These are phyloP conservation scores for Musa itinerans DNA, from an alignment of 176 grass and related monocot genomes.

Conservation along the genomic window DNA sequence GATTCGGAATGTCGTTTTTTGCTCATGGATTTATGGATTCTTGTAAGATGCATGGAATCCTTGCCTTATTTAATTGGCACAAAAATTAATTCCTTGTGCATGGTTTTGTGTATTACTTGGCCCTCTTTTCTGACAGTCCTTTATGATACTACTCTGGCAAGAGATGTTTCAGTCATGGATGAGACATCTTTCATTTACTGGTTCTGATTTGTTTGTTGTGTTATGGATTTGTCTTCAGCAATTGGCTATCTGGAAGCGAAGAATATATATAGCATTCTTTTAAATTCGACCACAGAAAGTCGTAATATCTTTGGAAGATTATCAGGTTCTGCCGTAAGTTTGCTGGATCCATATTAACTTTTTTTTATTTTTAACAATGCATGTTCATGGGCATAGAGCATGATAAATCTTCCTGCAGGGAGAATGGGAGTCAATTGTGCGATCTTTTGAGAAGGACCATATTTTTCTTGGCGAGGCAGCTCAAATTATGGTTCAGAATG, in stretches of 20 bases:
- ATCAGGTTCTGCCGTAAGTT: slow-evolving; percentile 65
- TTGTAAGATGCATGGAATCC: too few relatives aligned
- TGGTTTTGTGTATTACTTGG: too few relatives aligned
- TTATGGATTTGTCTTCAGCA: slow-evolving; percentile 28
- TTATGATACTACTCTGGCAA: too few relatives aligned
- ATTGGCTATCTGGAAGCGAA: slow-evolving; percentile 75
- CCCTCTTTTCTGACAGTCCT: too few relatives aligned
- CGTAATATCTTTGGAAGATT: slow-evolving; percentile 94
- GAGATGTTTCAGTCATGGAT: too few relatives aligned
- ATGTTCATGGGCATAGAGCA: not conserved
- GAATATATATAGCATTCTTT: slow-evolving; percentile 64
- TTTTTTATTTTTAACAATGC: not conserved
- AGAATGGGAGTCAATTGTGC: slow-evolving; percentile 74
- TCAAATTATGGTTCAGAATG: slow-evolving; percentile 91
- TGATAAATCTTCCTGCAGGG: slow-evolving; percentile 33
- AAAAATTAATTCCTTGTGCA: too few relatives aligned
- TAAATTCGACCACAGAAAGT: slow-evolving; percentile 64
- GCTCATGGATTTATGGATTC: too few relatives aligned
- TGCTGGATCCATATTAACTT: not conserved
- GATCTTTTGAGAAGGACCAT: slow-evolving; percentile 87
- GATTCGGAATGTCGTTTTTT: too few relatives aligned
- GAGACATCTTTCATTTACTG: not conserved
- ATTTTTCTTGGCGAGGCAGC: slow-evolving; percentile 84
- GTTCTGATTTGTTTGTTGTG: not conserved
- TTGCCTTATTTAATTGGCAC: too few relatives aligned